Evolutionary conservation across 495 filamentous ascomycete species (phyloP).

Genomic region (Hypoxylon fuscum): DNA sequence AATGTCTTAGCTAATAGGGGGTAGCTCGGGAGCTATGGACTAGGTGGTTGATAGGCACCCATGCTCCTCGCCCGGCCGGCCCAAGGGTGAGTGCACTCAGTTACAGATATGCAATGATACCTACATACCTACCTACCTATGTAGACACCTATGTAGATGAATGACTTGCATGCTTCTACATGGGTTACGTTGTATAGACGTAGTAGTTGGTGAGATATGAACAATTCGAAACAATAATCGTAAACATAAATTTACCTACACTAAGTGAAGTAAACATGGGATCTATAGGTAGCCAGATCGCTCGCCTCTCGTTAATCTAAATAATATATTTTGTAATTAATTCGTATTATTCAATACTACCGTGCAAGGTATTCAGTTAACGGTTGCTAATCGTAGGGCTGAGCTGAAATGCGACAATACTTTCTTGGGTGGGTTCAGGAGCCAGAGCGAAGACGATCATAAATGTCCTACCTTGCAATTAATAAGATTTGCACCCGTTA

Average conservation of each 20-base stretch:
- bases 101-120: constrained; percentile 4
- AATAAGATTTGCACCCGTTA: background rate
- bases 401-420: constrained; percentile 41
- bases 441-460: background rate
- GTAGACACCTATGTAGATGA: background rate
- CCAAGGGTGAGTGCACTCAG: constrained; percentile 5
- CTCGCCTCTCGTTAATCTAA: constrained; percentile 28
- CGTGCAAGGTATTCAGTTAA: constrained; percentile 30
- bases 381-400: constrained; percentile 33
- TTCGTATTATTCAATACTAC: constrained; percentile 35
- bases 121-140: too few species aligned
- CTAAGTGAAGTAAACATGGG: too few species aligned
- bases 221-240: background rate
- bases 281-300: too few species aligned
- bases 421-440: background rate
- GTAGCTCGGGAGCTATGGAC: constrained; percentile 13
- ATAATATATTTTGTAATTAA: constrained; percentile 39
- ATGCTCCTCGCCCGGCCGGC: constrained; percentile 17
- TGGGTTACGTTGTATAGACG: constrained; percentile 10
- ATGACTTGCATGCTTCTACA: constrained; percentile 24
- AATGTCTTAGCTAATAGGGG: constrained; percentile 15
- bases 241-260: too few species aligned
- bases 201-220: constrained; percentile 16
- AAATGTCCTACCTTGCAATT: constrained; percentile 4
- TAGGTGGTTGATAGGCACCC: constrained; percentile 15